Percentiles rank a stretch among this genome's conserved stretches.
These are phyloP conservation scores for Xylaria arbuscula DNA, from an alignment of 2,329 filamentous ascomycete genomes.

Conservation along the genomic window DNA sequence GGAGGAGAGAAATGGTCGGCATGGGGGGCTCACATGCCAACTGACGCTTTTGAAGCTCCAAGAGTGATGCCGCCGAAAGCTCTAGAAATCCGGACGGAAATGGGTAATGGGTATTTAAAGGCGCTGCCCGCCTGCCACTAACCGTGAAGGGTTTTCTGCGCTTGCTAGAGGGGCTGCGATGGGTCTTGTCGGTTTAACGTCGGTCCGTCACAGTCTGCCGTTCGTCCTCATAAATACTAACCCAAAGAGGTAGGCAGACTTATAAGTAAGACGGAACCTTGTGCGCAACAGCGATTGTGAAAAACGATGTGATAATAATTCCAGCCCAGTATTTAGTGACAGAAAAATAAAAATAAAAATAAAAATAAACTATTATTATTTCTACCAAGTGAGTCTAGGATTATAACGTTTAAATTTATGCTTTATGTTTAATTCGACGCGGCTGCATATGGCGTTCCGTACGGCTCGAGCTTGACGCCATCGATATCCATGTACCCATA, in stretches of 20 bases:
- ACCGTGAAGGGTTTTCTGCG: slow-evolving; percentile 12
- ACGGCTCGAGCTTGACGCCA: slow-evolving; percentile 50
- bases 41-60: slow-evolving; percentile 38
- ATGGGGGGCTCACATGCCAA: slow-evolving; percentile 46
- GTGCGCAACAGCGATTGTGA: no score
- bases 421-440: background rate
- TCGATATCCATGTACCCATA: slow-evolving; percentile 50
- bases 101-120: slow-evolving; percentile 25
- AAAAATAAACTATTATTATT: background rate
- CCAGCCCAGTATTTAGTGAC: no score
- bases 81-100: slow-evolving; percentile 50
- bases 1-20: slow-evolving; percentile 39
- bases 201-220: slow-evolving; percentile 23
- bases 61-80: slow-evolving; percentile 47
- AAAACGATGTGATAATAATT: no score
- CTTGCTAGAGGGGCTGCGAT: slow-evolving; percentile 12
- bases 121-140: background rate
- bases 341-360: background rate
- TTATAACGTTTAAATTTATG: background rate
- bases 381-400: background rate
- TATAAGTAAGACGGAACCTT: no score
- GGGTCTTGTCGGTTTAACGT: slow-evolving; percentile 30
- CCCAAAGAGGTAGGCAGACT: no score
- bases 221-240: no score
- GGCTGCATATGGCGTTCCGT: slow-evolving; percentile 45